Percentiles rank a stretch among this genome's conserved stretches.
phyloP scores from a whole-genome alignment of 129 eudicot species.

The Escallonia herrerae region DNA sequence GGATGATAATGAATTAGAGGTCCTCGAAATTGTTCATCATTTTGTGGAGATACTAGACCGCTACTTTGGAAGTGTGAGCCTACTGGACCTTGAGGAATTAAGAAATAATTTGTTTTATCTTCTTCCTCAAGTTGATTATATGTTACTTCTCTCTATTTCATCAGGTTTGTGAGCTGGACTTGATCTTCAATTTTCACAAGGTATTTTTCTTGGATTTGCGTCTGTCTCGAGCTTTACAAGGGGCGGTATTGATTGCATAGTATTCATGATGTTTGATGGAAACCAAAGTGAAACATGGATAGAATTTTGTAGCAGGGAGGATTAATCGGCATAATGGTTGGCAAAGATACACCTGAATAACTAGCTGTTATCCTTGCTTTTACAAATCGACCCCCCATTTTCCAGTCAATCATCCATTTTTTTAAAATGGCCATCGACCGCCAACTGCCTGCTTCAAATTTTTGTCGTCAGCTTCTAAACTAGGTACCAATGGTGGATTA shows the following conservation, averaged over 20 bases:
- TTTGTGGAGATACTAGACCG: conserved; percentile 87
- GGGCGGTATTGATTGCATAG: background rate
- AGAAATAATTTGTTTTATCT: background rate
- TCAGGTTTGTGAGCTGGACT: conserved; percentile 92
- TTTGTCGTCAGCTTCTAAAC: background rate
- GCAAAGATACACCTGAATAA: background rate
- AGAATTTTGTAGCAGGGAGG: background rate
- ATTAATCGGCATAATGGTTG: background rate
- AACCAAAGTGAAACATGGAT: background rate
- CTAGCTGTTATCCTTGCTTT: background rate
- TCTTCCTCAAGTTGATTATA: background rate
- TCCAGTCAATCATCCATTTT: background rate
- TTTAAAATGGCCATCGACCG: background rate
- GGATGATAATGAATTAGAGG: conserved; percentile 88
- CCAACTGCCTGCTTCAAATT: background rate
- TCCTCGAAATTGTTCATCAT: conserved; percentile 91
- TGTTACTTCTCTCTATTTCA: conserved; percentile 4
- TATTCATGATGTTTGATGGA: background rate
- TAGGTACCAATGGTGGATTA: too few relatives aligned
- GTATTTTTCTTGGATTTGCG: conserved; percentile 22
- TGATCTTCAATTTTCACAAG: conserved; percentile 92
- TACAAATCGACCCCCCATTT: too few relatives aligned
- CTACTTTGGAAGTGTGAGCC: conserved; percentile 90
- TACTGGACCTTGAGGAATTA: background rate
- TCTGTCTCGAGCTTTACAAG: background rate